A percentile compares a stretch with the other conserved stretches of the same genome.
Conservation (phyloP, 2,329 filamentous ascomycete species). For the Seiridium cupressi region DNA sequence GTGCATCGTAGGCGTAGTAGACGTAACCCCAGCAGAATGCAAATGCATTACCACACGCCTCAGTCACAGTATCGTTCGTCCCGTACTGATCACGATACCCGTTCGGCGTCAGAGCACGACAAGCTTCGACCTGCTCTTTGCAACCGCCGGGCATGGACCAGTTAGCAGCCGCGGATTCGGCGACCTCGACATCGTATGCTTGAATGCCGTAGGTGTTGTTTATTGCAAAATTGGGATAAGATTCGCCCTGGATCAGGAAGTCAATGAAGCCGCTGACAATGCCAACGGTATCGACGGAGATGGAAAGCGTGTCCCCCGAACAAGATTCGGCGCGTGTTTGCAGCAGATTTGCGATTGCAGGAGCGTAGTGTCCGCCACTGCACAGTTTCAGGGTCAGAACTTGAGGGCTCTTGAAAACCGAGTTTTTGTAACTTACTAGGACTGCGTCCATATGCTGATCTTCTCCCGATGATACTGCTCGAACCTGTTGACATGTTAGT, state of each 20-base stretch:
- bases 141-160: background rate
- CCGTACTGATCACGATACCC: slow-evolving; percentile 1
- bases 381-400: background rate
- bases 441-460: slow-evolving; percentile 38
- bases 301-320: background rate
- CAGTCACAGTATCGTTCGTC: background rate
- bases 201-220: slow-evolving; percentile 67
- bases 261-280: slow-evolving; percentile 74
- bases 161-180: slow-evolving; percentile 40
- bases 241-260: slow-evolving; percentile 56
- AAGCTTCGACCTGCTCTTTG: background rate
- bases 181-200: slow-evolving; percentile 48
- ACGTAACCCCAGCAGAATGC: slow-evolving; percentile 9
- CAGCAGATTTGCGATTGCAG: slow-evolving; percentile 13
- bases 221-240: slow-evolving; percentile 54
- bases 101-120: background rate
- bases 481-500: slow-evolving; percentile 29
- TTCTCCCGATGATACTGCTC: slow-evolving; percentile 44
- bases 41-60: background rate
- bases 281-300: slow-evolving; percentile 54
- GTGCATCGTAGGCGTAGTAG: slow-evolving; percentile 9
- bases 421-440: slow-evolving; percentile 15
- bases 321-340: slow-evolving; percentile 7
- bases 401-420: background rate
- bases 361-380: slow-evolving; percentile 17